Evolutionary conservation across 2,329 filamentous ascomycete genomes (phyloP).

Genomic region (Diaporthe vaccinii): DNA sequence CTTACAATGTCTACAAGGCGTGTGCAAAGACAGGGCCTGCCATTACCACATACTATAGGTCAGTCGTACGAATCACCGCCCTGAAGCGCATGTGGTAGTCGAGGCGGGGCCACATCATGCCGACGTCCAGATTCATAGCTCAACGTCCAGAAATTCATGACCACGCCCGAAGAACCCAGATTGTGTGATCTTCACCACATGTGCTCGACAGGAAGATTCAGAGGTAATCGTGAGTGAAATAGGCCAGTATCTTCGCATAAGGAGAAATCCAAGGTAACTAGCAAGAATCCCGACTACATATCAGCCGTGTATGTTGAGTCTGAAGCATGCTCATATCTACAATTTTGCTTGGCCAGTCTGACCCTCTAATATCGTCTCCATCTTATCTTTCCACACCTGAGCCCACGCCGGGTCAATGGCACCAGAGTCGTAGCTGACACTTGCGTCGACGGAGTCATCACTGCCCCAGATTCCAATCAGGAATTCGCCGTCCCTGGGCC

Average conservation of each 20-base stretch:
- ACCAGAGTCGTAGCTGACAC: constrained; percentile 35
- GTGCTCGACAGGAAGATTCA: no score
- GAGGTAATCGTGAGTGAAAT: accelerated
- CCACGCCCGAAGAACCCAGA: background rate
- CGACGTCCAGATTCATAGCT: background rate
- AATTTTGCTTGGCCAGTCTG: constrained; percentile 16
- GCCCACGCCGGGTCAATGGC: constrained; percentile 37
- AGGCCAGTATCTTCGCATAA: background rate
- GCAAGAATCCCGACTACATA: background rate
- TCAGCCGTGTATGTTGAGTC: background rate
- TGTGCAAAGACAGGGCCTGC: no score
- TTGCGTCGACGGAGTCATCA: constrained; percentile 24
- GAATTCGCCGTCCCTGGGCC: constrained; percentile 38
- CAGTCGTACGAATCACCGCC: no score
- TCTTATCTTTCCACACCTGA: constrained; percentile 24
- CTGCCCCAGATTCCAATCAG: constrained; percentile 36
- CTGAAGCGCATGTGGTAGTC: no score
- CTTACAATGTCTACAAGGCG: no score
- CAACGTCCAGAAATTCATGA: background rate
- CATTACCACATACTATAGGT: no score
- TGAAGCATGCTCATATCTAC: background rate
- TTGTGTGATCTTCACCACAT: background rate
- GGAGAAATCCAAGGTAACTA: background rate
- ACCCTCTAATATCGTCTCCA: constrained; percentile 24
- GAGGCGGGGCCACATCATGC: background rate